Evolutionary conservation across 2,329 filamentous ascomycete species (phyloP).

Genomic region (Pezicula radicicola): DNA sequence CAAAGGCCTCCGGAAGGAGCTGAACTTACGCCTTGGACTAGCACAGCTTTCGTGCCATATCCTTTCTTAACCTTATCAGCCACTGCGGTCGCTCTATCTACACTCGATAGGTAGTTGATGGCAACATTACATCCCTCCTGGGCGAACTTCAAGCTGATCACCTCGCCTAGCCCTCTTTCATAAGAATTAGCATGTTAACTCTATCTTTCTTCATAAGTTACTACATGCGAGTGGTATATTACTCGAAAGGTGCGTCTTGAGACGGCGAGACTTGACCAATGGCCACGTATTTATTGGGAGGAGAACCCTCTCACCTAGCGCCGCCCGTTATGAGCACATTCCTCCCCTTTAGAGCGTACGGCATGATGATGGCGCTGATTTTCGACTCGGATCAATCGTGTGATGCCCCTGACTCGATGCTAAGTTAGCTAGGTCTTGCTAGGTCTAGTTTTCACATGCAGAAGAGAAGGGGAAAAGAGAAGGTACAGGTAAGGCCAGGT

Average conservation of each 20-base stretch:
- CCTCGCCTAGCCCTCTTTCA: slow-evolving; percentile 58
- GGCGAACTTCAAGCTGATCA: slow-evolving; percentile 59
- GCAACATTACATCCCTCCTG: slow-evolving; percentile 59
- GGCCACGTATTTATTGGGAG: too few species aligned
- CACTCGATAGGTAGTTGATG: slow-evolving; percentile 61
- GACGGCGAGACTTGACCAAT: too few species aligned
- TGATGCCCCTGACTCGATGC: background rate
- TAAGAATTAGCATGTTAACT: background rate
- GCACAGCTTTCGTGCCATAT: slow-evolving; percentile 48
- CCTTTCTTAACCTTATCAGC: slow-evolving; percentile 44
- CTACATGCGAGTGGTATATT: too few species aligned
- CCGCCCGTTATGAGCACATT: slow-evolving; percentile 65
- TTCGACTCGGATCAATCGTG: background rate
- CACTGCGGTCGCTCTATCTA: slow-evolving; percentile 51
- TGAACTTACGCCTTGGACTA: slow-evolving; percentile 51
- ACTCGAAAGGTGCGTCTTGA: too few species aligned
- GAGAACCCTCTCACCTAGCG: slow-evolving; percentile 28
- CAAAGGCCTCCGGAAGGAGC: background rate
- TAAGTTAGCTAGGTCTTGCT: background rate
- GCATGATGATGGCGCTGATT: slow-evolving; percentile 39
- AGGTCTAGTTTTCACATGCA: too few species aligned
- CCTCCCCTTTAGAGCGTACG: slow-evolving; percentile 56
- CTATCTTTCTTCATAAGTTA: background rate
- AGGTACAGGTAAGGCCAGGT: too few species aligned
- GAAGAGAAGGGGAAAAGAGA: too few species aligned